phyloP scores from a whole-genome alignment of 2,329 filamentous ascomycete genomes.

The Colletotrichum graminicola region DNA sequence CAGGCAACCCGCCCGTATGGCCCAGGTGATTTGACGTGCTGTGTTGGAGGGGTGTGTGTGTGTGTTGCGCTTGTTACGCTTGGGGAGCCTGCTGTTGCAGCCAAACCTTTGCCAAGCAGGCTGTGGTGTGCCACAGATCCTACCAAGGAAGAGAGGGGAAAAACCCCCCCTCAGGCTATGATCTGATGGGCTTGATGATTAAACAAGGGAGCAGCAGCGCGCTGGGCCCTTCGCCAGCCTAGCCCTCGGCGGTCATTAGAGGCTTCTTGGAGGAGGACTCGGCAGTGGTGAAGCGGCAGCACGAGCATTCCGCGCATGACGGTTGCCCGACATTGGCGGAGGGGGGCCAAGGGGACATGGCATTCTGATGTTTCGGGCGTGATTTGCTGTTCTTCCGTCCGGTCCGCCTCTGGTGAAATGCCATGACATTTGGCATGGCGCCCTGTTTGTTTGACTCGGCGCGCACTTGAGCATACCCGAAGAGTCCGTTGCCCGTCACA shows the following conservation, averaged over 20 bases:
- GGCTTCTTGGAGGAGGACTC: neutral
- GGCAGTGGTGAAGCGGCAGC: neutral
- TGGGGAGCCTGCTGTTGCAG: neutral
- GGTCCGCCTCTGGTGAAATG: neutral
- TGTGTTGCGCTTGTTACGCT: neutral
- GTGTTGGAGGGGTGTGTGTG: too few relatives aligned
- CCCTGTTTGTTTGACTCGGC: slow-evolving; percentile 26
- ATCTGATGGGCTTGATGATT: neutral
- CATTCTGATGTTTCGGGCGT: slow-evolving; percentile 16
- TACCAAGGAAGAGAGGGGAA: neutral
- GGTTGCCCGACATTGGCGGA: neutral
- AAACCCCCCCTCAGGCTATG: neutral
- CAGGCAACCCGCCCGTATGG: too few relatives aligned
- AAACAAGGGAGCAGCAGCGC: neutral
- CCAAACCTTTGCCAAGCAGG: slow-evolving; percentile 17
- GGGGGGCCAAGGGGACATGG: neutral
- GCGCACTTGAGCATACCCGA: slow-evolving; percentile 10
- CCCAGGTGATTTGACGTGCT: neutral
- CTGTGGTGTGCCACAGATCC: slow-evolving; percentile 9
- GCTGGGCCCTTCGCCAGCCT: neutral
- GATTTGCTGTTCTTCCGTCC: neutral
- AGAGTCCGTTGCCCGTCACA: neutral
- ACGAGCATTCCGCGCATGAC: slow-evolving; percentile 1
- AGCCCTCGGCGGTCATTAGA: slow-evolving; percentile 10
- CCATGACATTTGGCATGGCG: slow-evolving; percentile 21